These are phyloP conservation scores for Flaveria linearis DNA, from an alignment of 129 eudicot species.

Conservation along the genomic window DNA sequence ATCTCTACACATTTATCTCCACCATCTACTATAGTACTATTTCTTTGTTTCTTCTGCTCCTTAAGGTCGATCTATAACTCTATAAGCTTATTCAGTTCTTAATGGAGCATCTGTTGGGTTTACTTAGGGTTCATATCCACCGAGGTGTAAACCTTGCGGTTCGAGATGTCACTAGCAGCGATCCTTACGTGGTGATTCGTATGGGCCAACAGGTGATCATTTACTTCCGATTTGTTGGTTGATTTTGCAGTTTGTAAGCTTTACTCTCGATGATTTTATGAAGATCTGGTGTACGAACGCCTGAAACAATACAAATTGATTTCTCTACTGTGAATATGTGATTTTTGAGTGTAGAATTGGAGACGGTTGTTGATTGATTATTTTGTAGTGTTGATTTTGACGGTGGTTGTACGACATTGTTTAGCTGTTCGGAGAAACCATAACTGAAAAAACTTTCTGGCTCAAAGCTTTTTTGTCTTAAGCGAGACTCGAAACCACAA, in stretches of 20 bases:
- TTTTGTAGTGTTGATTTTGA: no score
- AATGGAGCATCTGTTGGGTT: slow-evolving; percentile 71
- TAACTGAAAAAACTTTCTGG: no score
- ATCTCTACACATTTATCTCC: neutral
- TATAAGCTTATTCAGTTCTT: neutral
- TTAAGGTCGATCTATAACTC: neutral
- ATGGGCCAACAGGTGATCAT: slow-evolving; percentile 65
- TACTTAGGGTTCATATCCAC: slow-evolving; percentile 52
- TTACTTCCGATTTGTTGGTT: neutral
- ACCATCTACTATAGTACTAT: neutral
- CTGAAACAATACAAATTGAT: neutral
- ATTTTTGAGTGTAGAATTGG: neutral
- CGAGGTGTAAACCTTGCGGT: slow-evolving; percentile 73
- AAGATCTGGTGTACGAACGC: neutral
- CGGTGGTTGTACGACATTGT: no score
- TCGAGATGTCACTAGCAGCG: slow-evolving; percentile 73
- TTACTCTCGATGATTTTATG: neutral
- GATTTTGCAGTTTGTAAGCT: neutral
- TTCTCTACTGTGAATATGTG: neutral
- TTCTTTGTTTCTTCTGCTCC: neutral
- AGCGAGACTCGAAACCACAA: no score
- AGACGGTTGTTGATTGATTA: neutral
- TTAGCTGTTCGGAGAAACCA: no score
- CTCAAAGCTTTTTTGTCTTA: no score
- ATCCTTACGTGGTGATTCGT: slow-evolving; percentile 66